Conservation (phyloP, 495 filamentous ascomycete genomes). For the Oleoguttula mirabilis region DNA sequence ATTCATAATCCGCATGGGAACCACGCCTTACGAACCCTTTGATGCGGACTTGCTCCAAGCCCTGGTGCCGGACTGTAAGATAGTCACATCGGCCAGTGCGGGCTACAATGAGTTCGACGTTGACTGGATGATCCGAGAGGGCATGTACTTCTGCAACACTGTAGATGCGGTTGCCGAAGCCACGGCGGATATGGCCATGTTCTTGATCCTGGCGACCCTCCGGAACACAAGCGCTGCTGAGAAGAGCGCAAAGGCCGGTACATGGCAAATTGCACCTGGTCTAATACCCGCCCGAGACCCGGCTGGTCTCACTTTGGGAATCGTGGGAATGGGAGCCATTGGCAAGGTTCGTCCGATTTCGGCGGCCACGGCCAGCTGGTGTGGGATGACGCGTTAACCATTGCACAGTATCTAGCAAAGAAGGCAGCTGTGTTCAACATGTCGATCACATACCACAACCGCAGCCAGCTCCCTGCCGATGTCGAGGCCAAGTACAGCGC, state of each 20-base stretch:
- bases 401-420: slow-evolving; percentile 57
- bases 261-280: slow-evolving; percentile 36
- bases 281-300: slow-evolving; percentile 49
- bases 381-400: too few relatives aligned
- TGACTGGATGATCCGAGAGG: slow-evolving; percentile 26
- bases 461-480: slow-evolving; percentile 41
- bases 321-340: slow-evolving; percentile 77
- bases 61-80: slow-evolving; percentile 24
- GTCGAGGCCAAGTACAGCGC: slow-evolving; percentile 40
- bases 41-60: slow-evolving; percentile 27
- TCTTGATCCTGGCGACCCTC: slow-evolving; percentile 58
- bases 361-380: too few relatives aligned
- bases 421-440: slow-evolving; percentile 59
- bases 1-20: not conserved
- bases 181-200: slow-evolving; percentile 60
- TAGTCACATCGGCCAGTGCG: slow-evolving; percentile 29
- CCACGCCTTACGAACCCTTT: slow-evolving; percentile 20
- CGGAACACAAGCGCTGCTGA: slow-evolving; percentile 31
- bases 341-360: slow-evolving; percentile 15
- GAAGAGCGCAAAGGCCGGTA: slow-evolving; percentile 33
- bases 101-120: slow-evolving; percentile 35
- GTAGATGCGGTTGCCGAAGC: slow-evolving; percentile 57
- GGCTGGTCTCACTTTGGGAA: slow-evolving; percentile 57
- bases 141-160: slow-evolving; percentile 45
- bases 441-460: slow-evolving; percentile 62